Percentiles rank a stretch among this genome's conserved stretches.
Evolutionary conservation across 176 grass and related monocot species (phyloP).

Genomic region (Rhynchospora breviuscula): DNA sequence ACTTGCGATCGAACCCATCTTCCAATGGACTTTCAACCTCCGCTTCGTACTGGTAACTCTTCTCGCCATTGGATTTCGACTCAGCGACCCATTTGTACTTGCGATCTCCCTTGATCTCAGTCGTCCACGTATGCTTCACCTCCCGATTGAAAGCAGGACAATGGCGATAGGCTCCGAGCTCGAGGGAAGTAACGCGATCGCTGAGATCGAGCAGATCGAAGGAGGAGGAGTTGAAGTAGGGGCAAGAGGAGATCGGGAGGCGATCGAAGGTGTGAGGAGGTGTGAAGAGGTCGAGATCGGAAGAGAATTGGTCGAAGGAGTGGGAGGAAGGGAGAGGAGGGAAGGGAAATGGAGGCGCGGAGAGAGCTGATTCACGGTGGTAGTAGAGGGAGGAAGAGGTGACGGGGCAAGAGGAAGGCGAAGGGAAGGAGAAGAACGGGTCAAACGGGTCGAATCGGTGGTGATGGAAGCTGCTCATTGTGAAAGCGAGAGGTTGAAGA

Average conservation of each 20-base stretch:
- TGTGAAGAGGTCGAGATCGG: constrained; percentile 24
- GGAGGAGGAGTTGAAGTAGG: constrained; percentile 7
- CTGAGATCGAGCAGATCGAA: constrained; percentile 56
- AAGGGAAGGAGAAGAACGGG: constrained; percentile 16
- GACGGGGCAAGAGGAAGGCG: constrained; percentile 25
- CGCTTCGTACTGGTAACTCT: constrained; percentile 43
- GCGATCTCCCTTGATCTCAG: constrained; percentile 43
- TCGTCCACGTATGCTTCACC: constrained; percentile 56
- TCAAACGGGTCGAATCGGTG: not conserved
- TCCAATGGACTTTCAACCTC: constrained; percentile 47
- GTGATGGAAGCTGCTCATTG: constrained; percentile 7
- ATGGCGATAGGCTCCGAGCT: constrained; percentile 35
- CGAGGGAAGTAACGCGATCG: constrained; percentile 56
- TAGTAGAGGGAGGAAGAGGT: constrained; percentile 29
- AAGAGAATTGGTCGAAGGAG: constrained; percentile 18
- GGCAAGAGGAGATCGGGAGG: not conserved
- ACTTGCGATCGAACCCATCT: constrained; percentile 83
- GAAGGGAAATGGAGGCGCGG: constrained; percentile 29
- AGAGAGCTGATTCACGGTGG: constrained; percentile 5
- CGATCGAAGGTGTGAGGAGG: constrained; percentile 15
- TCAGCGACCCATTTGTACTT: constrained; percentile 68
- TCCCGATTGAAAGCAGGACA: constrained; percentile 17
- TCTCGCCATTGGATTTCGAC: constrained; percentile 45
- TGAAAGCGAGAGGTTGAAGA: not conserved
- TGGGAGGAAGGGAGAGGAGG: not conserved